Evolutionary conservation across 805 yeast genomes (phyloP).

Genomic region (Candida vartiovaarae): DNA sequence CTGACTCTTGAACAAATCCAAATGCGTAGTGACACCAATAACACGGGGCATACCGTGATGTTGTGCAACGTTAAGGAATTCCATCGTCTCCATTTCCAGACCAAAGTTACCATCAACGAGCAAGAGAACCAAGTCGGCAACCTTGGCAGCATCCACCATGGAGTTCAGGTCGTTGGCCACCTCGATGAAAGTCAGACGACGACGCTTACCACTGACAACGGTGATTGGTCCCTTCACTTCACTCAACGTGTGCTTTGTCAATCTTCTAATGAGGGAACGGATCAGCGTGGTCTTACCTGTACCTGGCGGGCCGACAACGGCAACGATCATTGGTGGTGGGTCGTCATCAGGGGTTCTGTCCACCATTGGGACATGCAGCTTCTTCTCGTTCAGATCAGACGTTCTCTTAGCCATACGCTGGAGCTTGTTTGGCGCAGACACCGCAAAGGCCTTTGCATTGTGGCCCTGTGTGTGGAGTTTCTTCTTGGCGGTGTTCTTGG

Average conservation of each 20-base stretch:
- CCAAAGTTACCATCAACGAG: slow-evolving; percentile 97
- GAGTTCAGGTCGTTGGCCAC: slow-evolving; percentile 89
- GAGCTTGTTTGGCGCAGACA: slow-evolving; percentile 77
- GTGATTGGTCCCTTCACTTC: slow-evolving; percentile 96
- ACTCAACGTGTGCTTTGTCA: slow-evolving; percentile 76
- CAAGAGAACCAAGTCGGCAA: slow-evolving; percentile 85
- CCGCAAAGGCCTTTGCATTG: slow-evolving; percentile 80
- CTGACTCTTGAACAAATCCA: slow-evolving; percentile 87
- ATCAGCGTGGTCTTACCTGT: slow-evolving; percentile 95
- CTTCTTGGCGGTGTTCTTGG: slow-evolving; percentile 63
- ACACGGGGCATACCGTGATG: slow-evolving; percentile 99
- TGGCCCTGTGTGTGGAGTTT: slow-evolving; percentile 83
- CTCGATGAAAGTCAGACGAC: slow-evolving; percentile 89
- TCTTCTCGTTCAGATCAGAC: slow-evolving; percentile 73
- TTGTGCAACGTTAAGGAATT: slow-evolving; percentile 88
- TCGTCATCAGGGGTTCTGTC: slow-evolving; percentile 96
- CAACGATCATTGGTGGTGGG: slow-evolving; percentile 94
- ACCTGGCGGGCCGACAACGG: slow-evolving; percentile 98
- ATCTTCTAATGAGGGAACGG: slow-evolving; percentile 78
- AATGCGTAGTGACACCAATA: slow-evolving; percentile 89
- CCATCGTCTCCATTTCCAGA: slow-evolving; percentile 99
- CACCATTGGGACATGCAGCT: slow-evolving; percentile 94
- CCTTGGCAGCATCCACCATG: slow-evolving; percentile 93
- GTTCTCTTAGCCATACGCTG: slow-evolving; percentile 79
- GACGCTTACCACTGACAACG: slow-evolving; percentile 89